A percentile compares a stretch with the other conserved stretches of the same genome.
phyloP scores from a whole-genome alignment of 2,329 filamentous ascomycete species.

The Xylariaceae sp. region DNA sequence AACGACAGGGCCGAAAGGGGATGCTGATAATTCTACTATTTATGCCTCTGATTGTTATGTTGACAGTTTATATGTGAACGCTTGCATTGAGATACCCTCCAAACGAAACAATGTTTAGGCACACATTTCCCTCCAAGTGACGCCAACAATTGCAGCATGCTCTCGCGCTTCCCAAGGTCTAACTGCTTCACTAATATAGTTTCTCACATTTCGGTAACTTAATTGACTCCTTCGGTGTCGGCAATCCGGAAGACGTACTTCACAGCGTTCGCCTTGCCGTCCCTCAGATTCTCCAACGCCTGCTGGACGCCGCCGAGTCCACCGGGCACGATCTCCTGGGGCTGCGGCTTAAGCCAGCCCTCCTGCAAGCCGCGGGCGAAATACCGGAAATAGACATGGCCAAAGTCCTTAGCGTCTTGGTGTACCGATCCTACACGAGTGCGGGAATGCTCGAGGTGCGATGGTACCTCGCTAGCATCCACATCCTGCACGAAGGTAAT shows the following conservation, averaged over 20 bases:
- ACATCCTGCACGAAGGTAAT: slow-evolving; percentile 49
- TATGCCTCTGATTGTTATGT: too few relatives aligned
- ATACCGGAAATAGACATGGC: slow-evolving; percentile 46
- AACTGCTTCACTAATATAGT: too few relatives aligned
- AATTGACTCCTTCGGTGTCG: slow-evolving; percentile 38
- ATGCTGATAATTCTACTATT: too few relatives aligned
- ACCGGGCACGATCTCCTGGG: slow-evolving; percentile 44
- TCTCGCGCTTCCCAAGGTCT: too few relatives aligned
- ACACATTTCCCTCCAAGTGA: too few relatives aligned
- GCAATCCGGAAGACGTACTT: slow-evolving; percentile 52
- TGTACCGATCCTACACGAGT: slow-evolving; percentile 37
- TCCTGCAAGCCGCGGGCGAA: slow-evolving; percentile 44
- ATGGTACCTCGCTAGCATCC: slow-evolving; percentile 40
- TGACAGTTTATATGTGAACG: too few relatives aligned
- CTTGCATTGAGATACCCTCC: too few relatives aligned
- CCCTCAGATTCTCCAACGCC: slow-evolving; percentile 44
- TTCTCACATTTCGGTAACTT: too few relatives aligned
- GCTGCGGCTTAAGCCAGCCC: slow-evolving; percentile 51
- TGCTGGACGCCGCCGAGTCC: slow-evolving; percentile 45
- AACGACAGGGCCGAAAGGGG: too few relatives aligned
- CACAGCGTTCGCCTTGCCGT: slow-evolving; percentile 49
- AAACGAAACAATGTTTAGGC: too few relatives aligned
- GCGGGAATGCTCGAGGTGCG: slow-evolving; percentile 23
- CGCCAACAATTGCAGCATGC: too few relatives aligned
- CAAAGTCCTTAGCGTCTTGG: slow-evolving; percentile 37